Evolutionary conservation across 176 grass and related monocot species (phyloP), one percentile per base, ranked within the genome.

Genomic region (Oryza meridionalis): DNA sequence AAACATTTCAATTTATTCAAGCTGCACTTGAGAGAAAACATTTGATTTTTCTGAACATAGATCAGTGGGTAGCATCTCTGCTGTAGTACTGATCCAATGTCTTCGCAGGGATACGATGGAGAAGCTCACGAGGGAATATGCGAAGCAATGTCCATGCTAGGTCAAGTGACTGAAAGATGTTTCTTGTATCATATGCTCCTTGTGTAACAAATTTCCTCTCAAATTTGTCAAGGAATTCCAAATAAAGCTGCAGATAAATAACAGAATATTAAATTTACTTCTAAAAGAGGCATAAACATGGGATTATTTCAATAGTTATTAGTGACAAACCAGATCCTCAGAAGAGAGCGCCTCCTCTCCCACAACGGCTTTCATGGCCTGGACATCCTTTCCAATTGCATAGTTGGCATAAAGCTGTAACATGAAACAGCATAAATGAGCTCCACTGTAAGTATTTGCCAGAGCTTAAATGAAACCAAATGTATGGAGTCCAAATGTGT

Each of bases 321-420:
- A 25, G 75, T 72, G 19, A 76, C 89, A 64, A 2, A 99, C 97
- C 91, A 99, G 70, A 89, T 99, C 97, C 82, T 99, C 97, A 26
- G 97, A 99, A 25, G 97, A 99, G 49, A 99, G 97, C 6, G 97
- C 97, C 84, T 99, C 97, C 88, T 99, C 97, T 86, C 97, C 97
- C 17, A 99, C 97, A 11, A 99, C 97, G 38, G 97, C 97, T 88
- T 99, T 99, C 97, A 99, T 99, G 68, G 97, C 97, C 38, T 99
- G 97, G 77, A 99, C 97, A 87, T 99, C 97, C 86, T 99, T 99
- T 79, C 97, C 97, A 84, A 99, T 99, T 11, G 97, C 97, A 87
- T 99, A 99, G 86, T 99, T 99, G 44, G 97, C 97, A 88, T 99
- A 99, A 47, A 99, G 88, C 97, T 99, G 84, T 55, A 76, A 84